A percentile compares a stretch with the other conserved stretches of the same genome.
phyloP scores from a whole-genome alignment of 768 basidiomycete species.

The Tulasnella sp. region DNA sequence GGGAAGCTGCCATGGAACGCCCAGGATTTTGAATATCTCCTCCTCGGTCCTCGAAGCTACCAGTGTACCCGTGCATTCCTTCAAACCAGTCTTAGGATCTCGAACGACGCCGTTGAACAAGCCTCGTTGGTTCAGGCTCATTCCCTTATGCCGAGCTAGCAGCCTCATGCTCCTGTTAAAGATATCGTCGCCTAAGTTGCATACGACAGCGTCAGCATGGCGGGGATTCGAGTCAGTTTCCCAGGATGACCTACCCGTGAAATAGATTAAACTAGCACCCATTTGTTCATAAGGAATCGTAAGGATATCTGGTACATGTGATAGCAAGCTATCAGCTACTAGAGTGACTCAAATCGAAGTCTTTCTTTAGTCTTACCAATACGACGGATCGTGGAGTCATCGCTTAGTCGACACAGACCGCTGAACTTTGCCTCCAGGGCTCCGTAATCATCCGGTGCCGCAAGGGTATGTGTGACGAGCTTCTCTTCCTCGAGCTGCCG shows the following conservation, averaged over 20 bases:
- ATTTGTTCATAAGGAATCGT: constrained; percentile 66
- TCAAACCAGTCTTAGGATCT: constrained; percentile 48
- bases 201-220: not conserved
- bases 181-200: constrained; percentile 70
- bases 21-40: constrained; percentile 72
- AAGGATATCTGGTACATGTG: constrained; percentile 48
- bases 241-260: constrained; percentile 48
- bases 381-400: constrained; percentile 44
- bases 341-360: too few species aligned
- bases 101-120: constrained; percentile 63
- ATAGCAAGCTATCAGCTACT: too few species aligned
- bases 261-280: constrained; percentile 86
- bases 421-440: constrained; percentile 71
- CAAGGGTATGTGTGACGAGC: constrained; percentile 74
- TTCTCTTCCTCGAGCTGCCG: constrained; percentile 41
- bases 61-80: constrained; percentile 57
- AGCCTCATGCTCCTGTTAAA: constrained; percentile 84
- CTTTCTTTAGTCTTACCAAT: constrained; percentile 38
- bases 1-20: constrained; percentile 75
- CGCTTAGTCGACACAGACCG: constrained; percentile 55
- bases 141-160: constrained; percentile 72
- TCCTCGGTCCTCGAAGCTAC: constrained; percentile 77
- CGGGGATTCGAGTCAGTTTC: not conserved
- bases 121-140: constrained; percentile 80
- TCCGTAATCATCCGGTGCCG: constrained; percentile 48